Percentiles rank a stretch among this genome's conserved stretches.
Evolutionary conservation across 495 filamentous ascomycete species (phyloP).

Genomic region (Aspergillus egyptiacus): DNA sequence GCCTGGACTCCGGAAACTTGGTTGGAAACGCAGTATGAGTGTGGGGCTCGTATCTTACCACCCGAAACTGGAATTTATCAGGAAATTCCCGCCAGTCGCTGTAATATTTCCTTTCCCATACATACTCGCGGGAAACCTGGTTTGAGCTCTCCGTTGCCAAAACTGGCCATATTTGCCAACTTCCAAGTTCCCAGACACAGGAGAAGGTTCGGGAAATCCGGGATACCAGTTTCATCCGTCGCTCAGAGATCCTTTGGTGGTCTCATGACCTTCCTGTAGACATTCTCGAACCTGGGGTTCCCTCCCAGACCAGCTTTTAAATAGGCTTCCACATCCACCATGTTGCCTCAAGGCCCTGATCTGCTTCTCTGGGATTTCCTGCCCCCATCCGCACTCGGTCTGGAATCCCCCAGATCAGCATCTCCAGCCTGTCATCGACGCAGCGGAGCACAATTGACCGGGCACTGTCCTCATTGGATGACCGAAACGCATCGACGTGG

Average conservation of each 20-base stretch:
- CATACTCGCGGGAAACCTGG: not conserved
- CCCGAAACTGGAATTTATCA: not conserved
- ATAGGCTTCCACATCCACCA: not conserved
- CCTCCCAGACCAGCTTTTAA: not conserved
- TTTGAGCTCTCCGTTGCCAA: constrained; percentile 2
- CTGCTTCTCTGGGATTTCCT: not conserved
- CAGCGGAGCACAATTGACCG: constrained; percentile 12
- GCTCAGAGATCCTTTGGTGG: not conserved
- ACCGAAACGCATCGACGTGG: constrained; percentile 13
- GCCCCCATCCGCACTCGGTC: too few relatives aligned
- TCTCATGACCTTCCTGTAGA: constrained; percentile 3
- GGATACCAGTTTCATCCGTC: constrained; percentile 1
- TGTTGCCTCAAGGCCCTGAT: not conserved
- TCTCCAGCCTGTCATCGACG: constrained; percentile 6
- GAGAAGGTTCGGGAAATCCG: not conserved
- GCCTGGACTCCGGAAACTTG: too few relatives aligned
- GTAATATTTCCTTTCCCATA: not conserved
- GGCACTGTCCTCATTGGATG: constrained; percentile 10
- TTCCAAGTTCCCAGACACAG: not conserved
- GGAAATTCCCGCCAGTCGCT: not conserved
- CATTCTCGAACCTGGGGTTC: not conserved
- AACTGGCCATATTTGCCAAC: too few relatives aligned
- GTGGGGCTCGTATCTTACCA: not conserved
- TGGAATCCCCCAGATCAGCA: constrained; percentile 1
- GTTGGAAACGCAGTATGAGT: too few relatives aligned